Evolutionary conservation across 2,329 filamentous ascomycete species (phyloP).

Genomic region (Fusarium mangiferae): DNA sequence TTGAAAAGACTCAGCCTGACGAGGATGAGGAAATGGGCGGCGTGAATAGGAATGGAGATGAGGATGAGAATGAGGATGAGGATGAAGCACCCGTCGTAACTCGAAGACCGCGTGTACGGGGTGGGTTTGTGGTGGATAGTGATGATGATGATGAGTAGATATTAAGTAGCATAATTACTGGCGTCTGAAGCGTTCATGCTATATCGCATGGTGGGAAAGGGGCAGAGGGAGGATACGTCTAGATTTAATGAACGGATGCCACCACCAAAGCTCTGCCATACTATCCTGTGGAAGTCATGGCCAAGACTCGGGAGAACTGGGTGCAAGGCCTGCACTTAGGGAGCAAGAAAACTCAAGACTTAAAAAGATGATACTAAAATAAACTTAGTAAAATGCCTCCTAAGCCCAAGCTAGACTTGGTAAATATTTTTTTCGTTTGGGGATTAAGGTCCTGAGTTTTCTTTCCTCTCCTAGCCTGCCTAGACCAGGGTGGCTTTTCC

Average conservation of each 20-base stretch:
- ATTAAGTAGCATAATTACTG: neutral
- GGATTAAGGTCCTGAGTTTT: neutral
- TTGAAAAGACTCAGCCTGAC: conserved; percentile 11
- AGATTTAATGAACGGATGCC: conserved; percentile 23
- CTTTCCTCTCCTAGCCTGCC: neutral
- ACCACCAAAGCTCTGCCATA: neutral
- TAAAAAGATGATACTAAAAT: neutral
- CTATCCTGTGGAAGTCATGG: neutral
- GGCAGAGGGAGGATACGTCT: neutral
- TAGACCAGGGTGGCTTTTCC: neutral
- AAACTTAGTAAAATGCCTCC: neutral
- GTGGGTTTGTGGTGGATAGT: conserved; percentile 68
- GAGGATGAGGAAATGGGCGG: conserved; percentile 38
- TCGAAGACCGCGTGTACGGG: conserved; percentile 58
- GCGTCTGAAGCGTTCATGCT: conserved; percentile 19
- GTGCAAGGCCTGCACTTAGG: too few relatives aligned
- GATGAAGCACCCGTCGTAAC: conserved; percentile 43
- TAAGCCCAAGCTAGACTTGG: neutral
- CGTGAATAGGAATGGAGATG: conserved; percentile 43
- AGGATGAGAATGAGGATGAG: conserved; percentile 51
- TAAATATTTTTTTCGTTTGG: neutral
- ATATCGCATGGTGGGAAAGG: neutral
- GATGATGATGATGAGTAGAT: conserved; percentile 62
- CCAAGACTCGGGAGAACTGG: neutral
- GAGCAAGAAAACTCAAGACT: neutral